phyloP scores from a whole-genome alignment of 2,329 filamentous ascomycete species.

The Fusarium sp. region DNA sequence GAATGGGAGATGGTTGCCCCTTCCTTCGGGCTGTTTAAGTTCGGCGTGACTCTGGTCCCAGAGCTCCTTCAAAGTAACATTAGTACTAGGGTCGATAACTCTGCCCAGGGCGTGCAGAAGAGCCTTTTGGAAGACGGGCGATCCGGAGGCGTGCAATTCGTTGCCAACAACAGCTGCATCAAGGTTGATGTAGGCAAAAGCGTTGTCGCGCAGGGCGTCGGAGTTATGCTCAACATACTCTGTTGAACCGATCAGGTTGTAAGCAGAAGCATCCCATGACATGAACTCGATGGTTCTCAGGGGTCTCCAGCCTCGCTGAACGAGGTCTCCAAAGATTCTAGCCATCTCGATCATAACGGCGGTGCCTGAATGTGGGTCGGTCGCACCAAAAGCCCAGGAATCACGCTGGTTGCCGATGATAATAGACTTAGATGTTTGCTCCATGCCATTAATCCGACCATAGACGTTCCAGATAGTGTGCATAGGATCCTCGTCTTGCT shows the following conservation, averaged over 20 bases:
- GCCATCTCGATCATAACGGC: slow-evolving; percentile 92
- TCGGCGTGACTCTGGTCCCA: slow-evolving; percentile 76
- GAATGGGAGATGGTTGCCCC: slow-evolving; percentile 89
- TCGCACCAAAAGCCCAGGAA: slow-evolving; percentile 89
- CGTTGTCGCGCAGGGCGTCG: slow-evolving; percentile 77
- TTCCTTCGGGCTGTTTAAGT: slow-evolving; percentile 77
- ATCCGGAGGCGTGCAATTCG: slow-evolving; percentile 81
- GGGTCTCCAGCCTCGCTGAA: slow-evolving; percentile 84
- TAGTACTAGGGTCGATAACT: slow-evolving; percentile 77
- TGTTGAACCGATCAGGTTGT: slow-evolving; percentile 93
- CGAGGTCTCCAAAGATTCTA: slow-evolving; percentile 83
- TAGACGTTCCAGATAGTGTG: slow-evolving; percentile 95
- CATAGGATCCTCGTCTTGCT: slow-evolving; percentile 84
- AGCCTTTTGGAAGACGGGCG: slow-evolving; percentile 80
- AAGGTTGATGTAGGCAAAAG: slow-evolving; percentile 90
- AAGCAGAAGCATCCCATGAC: slow-evolving; percentile 94
- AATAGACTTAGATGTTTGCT: slow-evolving; percentile 84
- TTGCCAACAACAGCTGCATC: slow-evolving; percentile 83
- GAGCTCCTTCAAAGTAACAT: slow-evolving; percentile 77
- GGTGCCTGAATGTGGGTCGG: slow-evolving; percentile 87
- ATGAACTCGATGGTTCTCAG: slow-evolving; percentile 96
- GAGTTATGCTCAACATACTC: slow-evolving; percentile 92
- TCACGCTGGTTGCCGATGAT: slow-evolving; percentile 95
- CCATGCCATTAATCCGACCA: slow-evolving; percentile 84
- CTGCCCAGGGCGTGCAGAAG: slow-evolving; percentile 80